Percentiles rank a stretch among this genome's conserved stretches.
Conservation (phyloP, 2,329 filamentous ascomycete species). For the Fusarium sp. region DNA sequence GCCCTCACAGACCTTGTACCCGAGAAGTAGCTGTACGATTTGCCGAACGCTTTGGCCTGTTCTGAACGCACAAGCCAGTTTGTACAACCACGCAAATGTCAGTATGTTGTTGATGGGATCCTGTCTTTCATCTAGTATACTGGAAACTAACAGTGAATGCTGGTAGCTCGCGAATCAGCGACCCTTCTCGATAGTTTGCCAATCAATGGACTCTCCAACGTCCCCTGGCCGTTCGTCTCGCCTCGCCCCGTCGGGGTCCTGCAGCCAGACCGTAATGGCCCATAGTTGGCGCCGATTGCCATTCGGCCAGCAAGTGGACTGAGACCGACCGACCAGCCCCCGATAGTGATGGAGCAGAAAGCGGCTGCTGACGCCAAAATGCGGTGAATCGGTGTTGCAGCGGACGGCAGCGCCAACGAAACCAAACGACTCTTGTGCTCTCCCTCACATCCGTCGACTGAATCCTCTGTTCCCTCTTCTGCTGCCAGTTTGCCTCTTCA, state of each 20-base stretch:
- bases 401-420: conserved; percentile 30
- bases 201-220: conserved; percentile 22
- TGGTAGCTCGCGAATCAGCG: background rate
- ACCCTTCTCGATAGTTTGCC: conserved; percentile 9
- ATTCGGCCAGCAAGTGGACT: conserved; percentile 35
- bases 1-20: conserved; percentile 18
- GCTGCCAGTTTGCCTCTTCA: conserved; percentile 21
- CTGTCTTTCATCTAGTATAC: background rate
- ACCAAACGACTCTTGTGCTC: conserved; percentile 33
- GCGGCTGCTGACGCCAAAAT: conserved; percentile 43
- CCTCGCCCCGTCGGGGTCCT: conserved; percentile 34
- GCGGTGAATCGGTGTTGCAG: conserved; percentile 43
- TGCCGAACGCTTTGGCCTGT: background rate
- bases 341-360: conserved; percentile 35
- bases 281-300: conserved; percentile 23
- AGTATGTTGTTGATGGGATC: background rate
- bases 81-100: background rate
- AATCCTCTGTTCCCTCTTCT: conserved; percentile 18
- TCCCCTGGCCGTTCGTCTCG: conserved; percentile 38
- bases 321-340: conserved; percentile 27
- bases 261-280: conserved; percentile 43
- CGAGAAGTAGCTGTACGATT: background rate
- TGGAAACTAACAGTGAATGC: background rate
- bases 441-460: conserved; percentile 2
- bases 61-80: background rate